These are phyloP conservation scores for Stephania cephalantha DNA, from an alignment of 164 flowering plant genomes.

Conservation along the genomic window DNA sequence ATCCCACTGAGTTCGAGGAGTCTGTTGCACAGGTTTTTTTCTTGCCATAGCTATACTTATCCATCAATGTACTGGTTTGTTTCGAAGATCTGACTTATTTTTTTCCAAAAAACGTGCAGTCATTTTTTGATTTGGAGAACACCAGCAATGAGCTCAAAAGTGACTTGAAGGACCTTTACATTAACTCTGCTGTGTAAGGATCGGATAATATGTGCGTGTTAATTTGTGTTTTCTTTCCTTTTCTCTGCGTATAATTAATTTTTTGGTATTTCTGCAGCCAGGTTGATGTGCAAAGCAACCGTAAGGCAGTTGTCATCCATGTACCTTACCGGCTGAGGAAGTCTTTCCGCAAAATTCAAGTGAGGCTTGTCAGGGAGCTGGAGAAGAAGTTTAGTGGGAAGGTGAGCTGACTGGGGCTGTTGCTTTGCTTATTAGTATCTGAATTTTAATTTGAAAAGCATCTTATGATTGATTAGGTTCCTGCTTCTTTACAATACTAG, in stretches of 20 bases:
- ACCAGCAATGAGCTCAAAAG: conserved; percentile 59
- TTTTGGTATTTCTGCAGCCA: conserved; percentile 41
- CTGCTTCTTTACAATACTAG: background rate
- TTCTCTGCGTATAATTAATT: background rate
- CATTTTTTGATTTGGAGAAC: conserved; percentile 67
- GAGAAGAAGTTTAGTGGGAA: conserved; percentile 96
- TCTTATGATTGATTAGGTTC: background rate
- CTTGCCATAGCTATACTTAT: background rate
- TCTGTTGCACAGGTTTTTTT: conserved; percentile 61
- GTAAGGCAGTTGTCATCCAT: conserved; percentile 78
- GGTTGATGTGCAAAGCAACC: conserved; percentile 68
- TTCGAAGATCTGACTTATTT: background rate
- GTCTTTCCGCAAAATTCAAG: conserved; percentile 74
- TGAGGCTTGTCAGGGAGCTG: conserved; percentile 78
- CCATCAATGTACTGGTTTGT: background rate
- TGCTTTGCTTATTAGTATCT: background rate
- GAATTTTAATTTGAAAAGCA: background rate
- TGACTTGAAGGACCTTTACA: conserved; percentile 72
- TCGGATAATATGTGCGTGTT: background rate
- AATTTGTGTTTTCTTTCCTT: background rate
- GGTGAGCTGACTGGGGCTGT: conserved; percentile 28
- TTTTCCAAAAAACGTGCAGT: conserved; percentile 27
- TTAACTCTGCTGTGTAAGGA: conserved; percentile 62
- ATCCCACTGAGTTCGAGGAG: conserved; percentile 59
- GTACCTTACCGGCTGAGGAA: conserved; percentile 81